Conservation (phyloP, 257 asterid genomes). For the Asclepias syriaca region DNA sequence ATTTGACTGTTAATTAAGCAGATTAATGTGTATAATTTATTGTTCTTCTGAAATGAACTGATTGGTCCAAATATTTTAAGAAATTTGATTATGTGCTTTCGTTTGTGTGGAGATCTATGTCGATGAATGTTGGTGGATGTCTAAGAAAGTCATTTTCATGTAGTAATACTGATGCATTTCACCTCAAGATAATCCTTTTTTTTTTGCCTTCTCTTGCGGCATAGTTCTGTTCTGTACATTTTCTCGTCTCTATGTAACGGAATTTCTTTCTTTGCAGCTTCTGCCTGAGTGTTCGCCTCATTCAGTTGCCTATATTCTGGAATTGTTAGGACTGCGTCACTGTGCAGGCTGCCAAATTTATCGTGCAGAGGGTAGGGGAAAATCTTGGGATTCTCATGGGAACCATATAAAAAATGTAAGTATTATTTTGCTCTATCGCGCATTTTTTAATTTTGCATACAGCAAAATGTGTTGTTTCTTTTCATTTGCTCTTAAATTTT, state of each 20-base stretch:
- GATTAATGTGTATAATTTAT: neutral
- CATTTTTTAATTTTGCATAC: neutral
- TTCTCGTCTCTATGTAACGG: neutral
- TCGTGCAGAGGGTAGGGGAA: slow-evolving; percentile 84
- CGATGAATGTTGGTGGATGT: neutral
- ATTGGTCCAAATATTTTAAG: too few relatives aligned
- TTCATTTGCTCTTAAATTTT: neutral
- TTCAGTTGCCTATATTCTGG: slow-evolving; percentile 64
- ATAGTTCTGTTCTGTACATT: neutral
- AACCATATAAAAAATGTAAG: slow-evolving; percentile 82
- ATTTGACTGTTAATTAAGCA: neutral
- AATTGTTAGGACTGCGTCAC: slow-evolving; percentile 57
- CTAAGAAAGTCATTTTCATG: too few relatives aligned
- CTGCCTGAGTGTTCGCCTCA: slow-evolving; percentile 88
- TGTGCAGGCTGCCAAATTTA: slow-evolving; percentile 87
- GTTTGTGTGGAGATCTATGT: neutral
- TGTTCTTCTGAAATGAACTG: neutral
- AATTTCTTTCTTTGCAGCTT: slow-evolving; percentile 49
- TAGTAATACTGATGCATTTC: neutral
- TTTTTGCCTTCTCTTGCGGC: neutral
- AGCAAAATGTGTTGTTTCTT: neutral
- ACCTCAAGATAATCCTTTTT: neutral
- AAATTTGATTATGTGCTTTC: neutral
- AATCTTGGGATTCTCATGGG: slow-evolving; percentile 74
- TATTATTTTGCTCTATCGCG: neutral